phyloP scores from a whole-genome alignment of 75 land plant species.

The Pinus taeda region DNA sequence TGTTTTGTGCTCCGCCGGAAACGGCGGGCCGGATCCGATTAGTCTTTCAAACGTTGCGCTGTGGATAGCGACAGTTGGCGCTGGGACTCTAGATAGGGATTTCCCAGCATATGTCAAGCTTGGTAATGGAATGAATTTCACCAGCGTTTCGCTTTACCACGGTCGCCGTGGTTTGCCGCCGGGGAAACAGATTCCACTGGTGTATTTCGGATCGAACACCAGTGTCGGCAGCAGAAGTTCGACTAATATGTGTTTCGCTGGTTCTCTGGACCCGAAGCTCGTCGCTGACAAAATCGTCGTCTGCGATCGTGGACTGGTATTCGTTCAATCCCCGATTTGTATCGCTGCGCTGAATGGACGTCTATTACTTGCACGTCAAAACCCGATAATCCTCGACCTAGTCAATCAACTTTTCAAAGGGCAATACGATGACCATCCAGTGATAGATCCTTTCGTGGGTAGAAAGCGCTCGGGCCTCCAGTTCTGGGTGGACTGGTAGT shows the following conservation, averaged over 20 bases:
- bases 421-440: too few species aligned
- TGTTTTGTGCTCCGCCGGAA: constrained; percentile 23
- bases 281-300: constrained; percentile 64
- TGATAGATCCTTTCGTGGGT: too few species aligned
- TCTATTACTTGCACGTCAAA: too few species aligned
- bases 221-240: constrained; percentile 29
- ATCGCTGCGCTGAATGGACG: too few species aligned
- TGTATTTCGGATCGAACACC: constrained; percentile 45
- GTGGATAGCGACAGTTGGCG: constrained; percentile 19
- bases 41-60: constrained; percentile 17
- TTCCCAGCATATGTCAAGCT: constrained; percentile 13
- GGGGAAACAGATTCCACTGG: constrained; percentile 31
- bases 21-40: constrained; percentile 13
- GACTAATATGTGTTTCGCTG: constrained; percentile 33
- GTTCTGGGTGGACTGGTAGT: too few species aligned
- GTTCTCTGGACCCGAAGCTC: constrained; percentile 15
- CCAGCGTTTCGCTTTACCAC: constrained; percentile 26
- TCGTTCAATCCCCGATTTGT: too few species aligned
- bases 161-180: constrained; percentile 34
- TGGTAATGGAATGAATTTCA: constrained; percentile 13
- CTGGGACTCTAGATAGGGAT: constrained; percentile 17
- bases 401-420: too few species aligned
- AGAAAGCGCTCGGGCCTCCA: too few species aligned
- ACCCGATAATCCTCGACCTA: too few species aligned
- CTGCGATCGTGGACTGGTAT: constrained; percentile 68